Percentiles rank a stretch among this genome's conserved stretches.
Conservation (phyloP, 2,329 filamentous ascomycete species). For the Colletotrichum euphorbiae region DNA sequence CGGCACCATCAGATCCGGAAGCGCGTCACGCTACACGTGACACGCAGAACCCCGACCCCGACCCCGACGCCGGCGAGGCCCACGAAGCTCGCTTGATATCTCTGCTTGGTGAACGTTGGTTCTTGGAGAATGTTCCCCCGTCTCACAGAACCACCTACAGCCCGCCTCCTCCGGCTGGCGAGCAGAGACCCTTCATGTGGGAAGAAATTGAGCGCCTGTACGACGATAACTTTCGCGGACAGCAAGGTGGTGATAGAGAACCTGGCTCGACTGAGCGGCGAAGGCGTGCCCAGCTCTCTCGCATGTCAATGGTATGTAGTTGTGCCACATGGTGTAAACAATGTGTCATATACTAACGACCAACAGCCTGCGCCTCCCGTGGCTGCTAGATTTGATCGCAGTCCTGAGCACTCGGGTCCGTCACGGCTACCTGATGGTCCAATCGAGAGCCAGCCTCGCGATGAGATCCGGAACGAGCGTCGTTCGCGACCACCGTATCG, state of each 20-base stretch:
- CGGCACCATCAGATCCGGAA: slow-evolving; percentile 2
- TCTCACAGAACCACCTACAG: slow-evolving; percentile 10
- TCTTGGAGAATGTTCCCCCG: slow-evolving; percentile 13
- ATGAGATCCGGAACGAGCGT: background rate
- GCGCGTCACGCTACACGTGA: slow-evolving; percentile 28
- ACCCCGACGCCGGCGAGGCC: slow-evolving; percentile 6
- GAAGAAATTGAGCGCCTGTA: slow-evolving; percentile 13
- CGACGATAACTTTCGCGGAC: slow-evolving; percentile 2
- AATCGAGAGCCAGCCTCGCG: background rate
- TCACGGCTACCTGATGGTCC: slow-evolving; percentile 13
- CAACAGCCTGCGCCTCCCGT: slow-evolving; percentile 36
- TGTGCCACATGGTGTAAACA: background rate
- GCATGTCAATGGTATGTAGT: slow-evolving; percentile 33
- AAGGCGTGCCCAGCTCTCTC: slow-evolving; percentile 24
- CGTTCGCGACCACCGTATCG: background rate
- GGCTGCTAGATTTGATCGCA: slow-evolving; percentile 40
- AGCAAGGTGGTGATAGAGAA: background rate
- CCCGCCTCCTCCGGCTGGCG: slow-evolving; percentile 7
- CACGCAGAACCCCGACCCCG: slow-evolving; percentile 11
- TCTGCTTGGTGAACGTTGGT: slow-evolving; percentile 35
- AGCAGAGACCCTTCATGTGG: slow-evolving; percentile 16
- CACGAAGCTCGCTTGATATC: slow-evolving; percentile 29
- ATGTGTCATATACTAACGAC: slow-evolving; percentile 1
- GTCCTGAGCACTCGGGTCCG: slow-evolving; percentile 33
- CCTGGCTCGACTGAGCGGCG: background rate